A percentile compares a stretch with the other conserved stretches of the same genome.
phyloP scores from a whole-genome alignment of 805 yeast genomes.

The Geotrichum ghanense region DNA sequence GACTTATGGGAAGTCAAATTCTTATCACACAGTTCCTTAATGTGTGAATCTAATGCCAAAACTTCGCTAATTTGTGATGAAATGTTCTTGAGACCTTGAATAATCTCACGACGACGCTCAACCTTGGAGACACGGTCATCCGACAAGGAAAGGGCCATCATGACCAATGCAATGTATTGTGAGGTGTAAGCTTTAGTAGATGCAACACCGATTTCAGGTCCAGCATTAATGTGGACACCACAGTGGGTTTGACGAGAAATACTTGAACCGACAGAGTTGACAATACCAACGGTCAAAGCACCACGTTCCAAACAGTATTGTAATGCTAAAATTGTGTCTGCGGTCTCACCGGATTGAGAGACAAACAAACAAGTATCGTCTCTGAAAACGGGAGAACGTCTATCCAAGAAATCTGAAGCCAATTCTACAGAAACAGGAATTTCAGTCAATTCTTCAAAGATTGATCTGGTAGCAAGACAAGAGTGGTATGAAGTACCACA shows the following conservation, averaged over 20 bases:
- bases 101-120: conserved; percentile 72
- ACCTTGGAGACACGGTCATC: conserved; percentile 76
- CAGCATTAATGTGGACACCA: conserved; percentile 99
- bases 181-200: conserved; percentile 98
- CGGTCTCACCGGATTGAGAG: conserved; percentile 98
- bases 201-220: conserved; percentile 99
- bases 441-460: conserved; percentile 92
- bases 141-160: conserved; percentile 92
- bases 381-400: conserved; percentile 94
- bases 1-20: conserved; percentile 76
- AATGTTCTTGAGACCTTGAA: conserved; percentile 70
- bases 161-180: conserved; percentile 90
- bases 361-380: conserved; percentile 97
- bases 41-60: conserved; percentile 57
- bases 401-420: conserved; percentile 90
- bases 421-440: conserved; percentile 87
- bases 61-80: conserved; percentile 80
- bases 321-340: conserved; percentile 90
- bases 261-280: conserved; percentile 93
- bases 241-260: conserved; percentile 96
- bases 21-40: conserved; percentile 62
- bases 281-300: conserved; percentile 94
- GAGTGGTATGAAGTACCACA: conserved; percentile 99
- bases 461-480: conserved; percentile 91
- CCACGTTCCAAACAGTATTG: conserved; percentile 95